Conservation (phyloP, 345 rosid genomes). For the Camelina hispida region DNA sequence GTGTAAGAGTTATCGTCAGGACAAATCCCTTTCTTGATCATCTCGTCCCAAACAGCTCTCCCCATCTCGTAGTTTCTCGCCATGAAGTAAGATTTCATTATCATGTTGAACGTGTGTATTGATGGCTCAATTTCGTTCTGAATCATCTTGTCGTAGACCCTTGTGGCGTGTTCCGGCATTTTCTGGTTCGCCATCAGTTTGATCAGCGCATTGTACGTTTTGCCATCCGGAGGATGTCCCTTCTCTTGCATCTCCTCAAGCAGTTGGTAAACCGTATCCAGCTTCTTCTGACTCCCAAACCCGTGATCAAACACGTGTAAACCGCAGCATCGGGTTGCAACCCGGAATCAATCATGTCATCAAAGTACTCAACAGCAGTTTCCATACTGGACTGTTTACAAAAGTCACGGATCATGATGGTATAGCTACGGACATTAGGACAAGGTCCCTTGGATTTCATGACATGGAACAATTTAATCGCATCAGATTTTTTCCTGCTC, state of each 20-base stretch:
- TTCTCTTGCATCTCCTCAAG: conserved; percentile 82
- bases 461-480: conserved; percentile 76
- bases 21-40: conserved; percentile 69
- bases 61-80: conserved; percentile 69
- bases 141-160: conserved; percentile 71
- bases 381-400: conserved; percentile 80
- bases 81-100: conserved; percentile 81
- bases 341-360: conserved; percentile 74
- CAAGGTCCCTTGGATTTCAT: conserved; percentile 85
- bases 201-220: conserved; percentile 79
- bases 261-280: conserved; percentile 69
- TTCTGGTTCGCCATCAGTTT: conserved; percentile 69
- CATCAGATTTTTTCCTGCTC: conserved; percentile 72
- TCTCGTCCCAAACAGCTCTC: conserved; percentile 75
- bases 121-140: conserved; percentile 65
- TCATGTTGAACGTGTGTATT: conserved; percentile 82
- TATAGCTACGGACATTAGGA: conserved; percentile 74
- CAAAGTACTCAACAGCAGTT: conserved; percentile 70
- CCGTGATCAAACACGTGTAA: conserved; percentile 84
- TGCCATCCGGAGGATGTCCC: conserved; percentile 79
- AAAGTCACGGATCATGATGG: conserved; percentile 66
- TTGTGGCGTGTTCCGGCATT: conserved; percentile 72
- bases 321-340: conserved; percentile 68
- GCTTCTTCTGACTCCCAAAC: conserved; percentile 69
- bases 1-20: conserved; percentile 90